These are phyloP conservation scores for Adansonia digitata DNA, from an alignment of 345 rosid genomes.

Conservation along the genomic window DNA sequence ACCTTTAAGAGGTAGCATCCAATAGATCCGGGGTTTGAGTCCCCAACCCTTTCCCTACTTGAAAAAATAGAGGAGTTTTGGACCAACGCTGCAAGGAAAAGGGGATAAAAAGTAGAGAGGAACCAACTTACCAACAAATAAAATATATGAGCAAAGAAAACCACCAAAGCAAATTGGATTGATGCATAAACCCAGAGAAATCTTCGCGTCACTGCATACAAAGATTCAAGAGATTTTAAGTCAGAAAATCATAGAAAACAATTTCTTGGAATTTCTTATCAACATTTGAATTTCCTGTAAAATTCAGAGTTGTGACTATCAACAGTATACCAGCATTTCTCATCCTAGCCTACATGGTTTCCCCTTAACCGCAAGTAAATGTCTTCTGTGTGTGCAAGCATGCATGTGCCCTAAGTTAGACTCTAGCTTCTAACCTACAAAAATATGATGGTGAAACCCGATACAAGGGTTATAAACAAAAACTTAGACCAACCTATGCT, in stretches of 20 bases:
- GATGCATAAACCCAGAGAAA: constrained; percentile 84
- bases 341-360: not conserved
- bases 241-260: constrained; percentile 12
- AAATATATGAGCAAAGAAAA: constrained; percentile 80
- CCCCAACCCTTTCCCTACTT: too few species aligned
- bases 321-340: not conserved
- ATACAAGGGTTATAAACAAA: not conserved
- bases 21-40: not conserved
- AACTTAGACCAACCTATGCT: not conserved
- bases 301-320: not conserved
- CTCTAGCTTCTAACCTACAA: not conserved
- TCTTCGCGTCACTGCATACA: constrained; percentile 66
- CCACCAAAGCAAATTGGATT: constrained; percentile 74
- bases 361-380: not conserved
- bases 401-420: not conserved
- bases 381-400: not conserved
- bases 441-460: not conserved
- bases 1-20: too few species aligned
- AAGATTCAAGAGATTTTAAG: constrained; percentile 7
- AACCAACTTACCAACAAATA: constrained; percentile 62
- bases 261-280: not conserved
- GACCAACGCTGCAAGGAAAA: not conserved
- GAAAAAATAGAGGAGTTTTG: too few species aligned
- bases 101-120: not conserved
- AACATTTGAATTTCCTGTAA: not conserved